phyloP scores from a whole-genome alignment of 129 eudicot species.

The Arctium minus region DNA sequence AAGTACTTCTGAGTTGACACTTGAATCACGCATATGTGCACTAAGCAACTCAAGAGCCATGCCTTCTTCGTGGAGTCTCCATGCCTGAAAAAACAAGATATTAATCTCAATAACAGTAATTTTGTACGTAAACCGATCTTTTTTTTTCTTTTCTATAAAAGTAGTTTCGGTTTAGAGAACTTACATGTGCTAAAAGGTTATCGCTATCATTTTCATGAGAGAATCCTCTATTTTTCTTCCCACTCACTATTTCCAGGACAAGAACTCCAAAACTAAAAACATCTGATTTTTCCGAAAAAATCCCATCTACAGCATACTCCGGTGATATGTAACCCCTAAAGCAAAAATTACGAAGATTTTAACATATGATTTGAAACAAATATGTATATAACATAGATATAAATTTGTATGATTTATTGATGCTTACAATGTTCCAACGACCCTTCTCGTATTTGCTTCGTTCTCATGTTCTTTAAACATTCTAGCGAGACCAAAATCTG shows the following conservation, averaged over 20 bases:
- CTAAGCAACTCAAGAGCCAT: slow-evolving; percentile 6
- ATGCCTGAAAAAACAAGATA: slow-evolving; percentile 8
- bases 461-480: slow-evolving; percentile 24
- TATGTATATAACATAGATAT: not conserved
- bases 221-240: slow-evolving; percentile 29
- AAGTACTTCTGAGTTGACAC: slow-evolving; percentile 5
- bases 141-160: too few species aligned
- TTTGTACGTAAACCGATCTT: too few species aligned
- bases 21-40: slow-evolving; percentile 1
- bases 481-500: slow-evolving; percentile 36
- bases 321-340: slow-evolving; percentile 32
- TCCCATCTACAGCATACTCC: slow-evolving; percentile 27
- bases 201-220: not conserved
- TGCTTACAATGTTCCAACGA: slow-evolving; percentile 35
- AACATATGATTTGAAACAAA: not conserved
- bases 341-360: not conserved
- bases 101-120: too few species aligned
- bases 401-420: not conserved
- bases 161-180: not conserved
- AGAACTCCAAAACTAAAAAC: slow-evolving; percentile 33
- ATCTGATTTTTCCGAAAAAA: slow-evolving; percentile 29
- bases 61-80: slow-evolving; percentile 25
- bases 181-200: slow-evolving; percentile 40
- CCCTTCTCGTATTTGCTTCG: slow-evolving; percentile 16
- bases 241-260: slow-evolving; percentile 36